Base-by-base conservation (phyloP, 495 filamentous ascomycete species). In the Aspergillus bertholletiae region DNA sequence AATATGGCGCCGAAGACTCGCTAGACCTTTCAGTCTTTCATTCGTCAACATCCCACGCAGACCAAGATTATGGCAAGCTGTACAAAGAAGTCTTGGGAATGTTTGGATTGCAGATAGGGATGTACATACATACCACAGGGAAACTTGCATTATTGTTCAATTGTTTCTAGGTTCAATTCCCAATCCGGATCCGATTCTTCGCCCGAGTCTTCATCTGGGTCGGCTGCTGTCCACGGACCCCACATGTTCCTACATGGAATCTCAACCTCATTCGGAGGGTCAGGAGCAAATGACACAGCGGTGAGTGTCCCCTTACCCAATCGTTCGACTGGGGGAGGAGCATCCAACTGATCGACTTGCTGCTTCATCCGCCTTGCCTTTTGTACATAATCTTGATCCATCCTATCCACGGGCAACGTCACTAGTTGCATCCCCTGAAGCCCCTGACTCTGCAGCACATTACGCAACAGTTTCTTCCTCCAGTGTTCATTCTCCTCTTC, bases 371-470 rank as follows among this genome's bases (percentile, higher is more conserved):
- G 27, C 21, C 50, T 43, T 13, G 20, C 44, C 22, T 49, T 53
- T 0, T 48, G 30, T 6, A 58, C 2, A 21, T 23, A 46, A 13
- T 26, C 32, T 8, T 41, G 18, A 11, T 15, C 27, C 11, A 59
- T 46, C 23, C 13, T 40, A 5, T 55, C 47, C 18, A 41, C 44
- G 1, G 41, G 49, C 40, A 53, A 20, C 21, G 55, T 60, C 21
- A 63, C 47, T 27, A 66, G 55, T 44, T 63, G 56, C 46, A 61
- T 56, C 17, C 63, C 88, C 49, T 81, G 75, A 57, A 92, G 75
- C 73, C 84, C 92, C 60, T 86, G 79, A 60, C 88, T 84, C 67
- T 88, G 84, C 66, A 88, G 78, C 28, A 77, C 77, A 73, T 91
- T 73, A 13, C 87, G 87, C 51, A 79, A 75, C 24, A 91, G 68